Conservation (phyloP, 176 grass and related monocot genomes). For the Puya raimondii region DNA sequence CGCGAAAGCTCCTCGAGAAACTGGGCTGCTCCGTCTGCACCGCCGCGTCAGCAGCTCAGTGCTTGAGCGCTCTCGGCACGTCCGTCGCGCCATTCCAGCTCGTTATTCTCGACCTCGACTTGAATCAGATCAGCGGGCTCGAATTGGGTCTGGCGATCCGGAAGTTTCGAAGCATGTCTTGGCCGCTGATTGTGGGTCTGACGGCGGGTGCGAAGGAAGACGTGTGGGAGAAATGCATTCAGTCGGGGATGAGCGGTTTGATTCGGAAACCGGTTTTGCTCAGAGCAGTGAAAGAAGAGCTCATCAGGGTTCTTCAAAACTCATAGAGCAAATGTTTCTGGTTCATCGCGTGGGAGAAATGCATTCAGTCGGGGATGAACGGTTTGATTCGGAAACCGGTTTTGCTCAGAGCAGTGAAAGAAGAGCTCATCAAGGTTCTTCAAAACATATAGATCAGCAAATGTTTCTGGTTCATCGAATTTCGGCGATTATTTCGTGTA, state of each 20-base stretch:
- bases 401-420: conserved; percentile 27
- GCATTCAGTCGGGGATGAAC: conserved; percentile 32
- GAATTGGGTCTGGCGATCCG: conserved; percentile 43
- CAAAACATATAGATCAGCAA: conserved; percentile 23
- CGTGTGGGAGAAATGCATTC: conserved; percentile 51
- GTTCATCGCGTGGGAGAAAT: conserved; percentile 63
- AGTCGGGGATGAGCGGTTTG: conserved; percentile 36
- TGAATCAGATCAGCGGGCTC: conserved; percentile 33
- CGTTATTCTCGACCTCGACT: conserved; percentile 51
- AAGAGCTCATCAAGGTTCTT: conserved; percentile 39
- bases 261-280: conserved; percentile 38
- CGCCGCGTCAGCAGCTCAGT: conserved; percentile 36
- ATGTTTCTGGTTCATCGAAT: no score
- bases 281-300: conserved; percentile 35
- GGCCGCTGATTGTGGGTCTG: conserved; percentile 61
- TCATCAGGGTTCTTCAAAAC: conserved; percentile 33
- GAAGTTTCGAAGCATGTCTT: conserved; percentile 32
- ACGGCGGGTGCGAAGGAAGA: conserved; percentile 37
- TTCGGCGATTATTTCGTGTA: no score
- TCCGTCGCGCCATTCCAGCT: conserved; percentile 33
- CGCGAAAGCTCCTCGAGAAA: conserved; percentile 61
- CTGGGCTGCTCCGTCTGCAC: conserved; percentile 52
- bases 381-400: conserved; percentile 41
- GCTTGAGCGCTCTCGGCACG: conserved; percentile 33
- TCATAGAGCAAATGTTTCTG: no score